Base-by-base conservation (phyloP, 306 rosid species). In the Nissolia schottii region DNA sequence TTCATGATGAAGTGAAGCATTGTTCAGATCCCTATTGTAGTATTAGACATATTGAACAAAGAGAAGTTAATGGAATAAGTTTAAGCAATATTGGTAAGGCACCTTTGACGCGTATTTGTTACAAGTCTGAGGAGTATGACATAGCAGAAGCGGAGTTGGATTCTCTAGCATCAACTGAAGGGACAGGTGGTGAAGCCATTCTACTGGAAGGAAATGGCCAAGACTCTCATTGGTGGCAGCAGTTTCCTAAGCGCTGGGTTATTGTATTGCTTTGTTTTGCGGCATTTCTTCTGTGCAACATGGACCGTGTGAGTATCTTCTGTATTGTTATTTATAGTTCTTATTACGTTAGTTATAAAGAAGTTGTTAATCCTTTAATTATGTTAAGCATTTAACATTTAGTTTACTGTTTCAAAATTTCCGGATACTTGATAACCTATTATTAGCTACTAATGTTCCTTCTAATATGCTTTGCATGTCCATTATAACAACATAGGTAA, bases 171-270 rank as follows among this genome's bases (percentile, higher is more conserved):
- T 75, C 89, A 69, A 22, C 74, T 67, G 96, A 87, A 11, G 91
- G 83, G 65, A 67, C 89, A 19, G 80, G 89, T n/a, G n/a, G n/a
- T 72, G 97, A 89, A 71, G 96, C 97, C 70, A 71, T 86, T 81
- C 78, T 88, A 67, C 66, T 83, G 8, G 89, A 77, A 41, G 90
- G 84, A 65, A 81, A 69, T 76, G 54, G 64, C 65, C 80, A 37
- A 80, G 73, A 68, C 27, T 22, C 90, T 32, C 76, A 91, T 71
- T 85, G 89, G 96, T 79, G 90, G 92, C 86, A 85, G 80, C 68
- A 77, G 58, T 77, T 93, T 84, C 98, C 98, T 43, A 93, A 88
- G 83, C 98, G 98, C 48, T 93, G 93, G 96, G 89, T 83, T 84
- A 87, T 93, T 78, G 98, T 93, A 53, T 74, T 93, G 80, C 90